phyloP scores from a whole-genome alignment of 345 rosid genomes.

The Tarenaya hassleriana region DNA sequence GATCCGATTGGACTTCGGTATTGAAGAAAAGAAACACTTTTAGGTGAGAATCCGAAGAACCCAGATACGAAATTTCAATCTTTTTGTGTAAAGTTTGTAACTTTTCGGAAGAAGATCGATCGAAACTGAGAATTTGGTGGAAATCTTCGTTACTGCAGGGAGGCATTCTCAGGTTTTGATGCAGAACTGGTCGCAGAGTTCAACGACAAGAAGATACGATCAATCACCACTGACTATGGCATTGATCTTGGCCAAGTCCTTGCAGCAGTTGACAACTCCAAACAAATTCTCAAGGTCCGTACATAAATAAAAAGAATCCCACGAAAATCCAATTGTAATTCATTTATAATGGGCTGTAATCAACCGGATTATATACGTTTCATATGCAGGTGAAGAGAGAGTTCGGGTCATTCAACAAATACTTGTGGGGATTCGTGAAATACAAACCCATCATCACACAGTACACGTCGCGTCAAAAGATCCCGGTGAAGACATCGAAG shows the following conservation, averaged over 20 bases:
- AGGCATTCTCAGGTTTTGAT: slow-evolving; percentile 54
- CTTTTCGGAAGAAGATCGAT: neutral
- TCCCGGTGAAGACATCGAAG: slow-evolving; percentile 64
- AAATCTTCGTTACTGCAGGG: slow-evolving; percentile 32
- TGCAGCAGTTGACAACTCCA: slow-evolving; percentile 49
- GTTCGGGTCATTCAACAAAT: slow-evolving; percentile 48
- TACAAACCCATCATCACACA: slow-evolving; percentile 38
- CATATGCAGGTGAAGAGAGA: slow-evolving; percentile 42
- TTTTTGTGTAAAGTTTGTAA: slow-evolving; percentile 1
- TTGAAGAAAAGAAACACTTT: slow-evolving; percentile 51
- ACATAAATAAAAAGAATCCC: no score
- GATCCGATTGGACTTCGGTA: slow-evolving; percentile 72
- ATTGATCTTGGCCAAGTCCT: slow-evolving; percentile 46
- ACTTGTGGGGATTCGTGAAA: slow-evolving; percentile 56
- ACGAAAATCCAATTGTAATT: no score
- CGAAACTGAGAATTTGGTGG: neutral
- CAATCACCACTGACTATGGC: slow-evolving; percentile 40
- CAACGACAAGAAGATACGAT: slow-evolving; percentile 42
- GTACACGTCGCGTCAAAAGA: slow-evolving; percentile 46
- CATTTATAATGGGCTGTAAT: neutral
- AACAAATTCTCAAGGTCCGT: slow-evolving; percentile 43
- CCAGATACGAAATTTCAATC: no score
- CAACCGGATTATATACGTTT: neutral
- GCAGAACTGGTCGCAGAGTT: slow-evolving; percentile 43
- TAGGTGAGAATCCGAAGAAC: slow-evolving; percentile 31